A percentile compares a stretch with the other conserved stretches of the same genome.
These are phyloP conservation scores for Flaveria ramosissima DNA, from an alignment of 129 eudicot species.

Conservation along the genomic window DNA sequence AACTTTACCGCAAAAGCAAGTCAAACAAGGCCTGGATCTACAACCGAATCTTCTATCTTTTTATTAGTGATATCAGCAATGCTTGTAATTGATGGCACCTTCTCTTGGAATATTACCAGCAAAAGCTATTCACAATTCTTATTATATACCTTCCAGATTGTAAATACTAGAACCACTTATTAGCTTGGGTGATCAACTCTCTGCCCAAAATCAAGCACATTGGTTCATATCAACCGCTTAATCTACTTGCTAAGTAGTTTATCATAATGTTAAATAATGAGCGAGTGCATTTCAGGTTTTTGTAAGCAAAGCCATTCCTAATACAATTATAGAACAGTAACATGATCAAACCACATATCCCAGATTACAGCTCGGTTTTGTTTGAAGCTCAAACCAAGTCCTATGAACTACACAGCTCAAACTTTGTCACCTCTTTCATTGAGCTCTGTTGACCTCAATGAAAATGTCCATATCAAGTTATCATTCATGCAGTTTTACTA, in stretches of 20 bases:
- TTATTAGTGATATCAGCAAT: constrained; percentile 2
- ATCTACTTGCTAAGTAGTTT: not conserved
- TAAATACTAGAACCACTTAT: constrained; percentile 11
- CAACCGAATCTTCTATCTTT: constrained; percentile 7
- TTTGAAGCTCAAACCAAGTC: not conserved
- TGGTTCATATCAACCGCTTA: constrained; percentile 17
- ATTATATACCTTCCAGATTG: constrained; percentile 7
- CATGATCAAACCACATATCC: constrained; percentile 5
- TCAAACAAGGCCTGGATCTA: not conserved
- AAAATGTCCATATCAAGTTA: not conserved
- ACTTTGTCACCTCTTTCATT: not conserved
- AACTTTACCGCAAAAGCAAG: not conserved
- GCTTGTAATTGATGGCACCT: constrained; percentile 16
- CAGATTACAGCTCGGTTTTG: not conserved
- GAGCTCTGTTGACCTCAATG: not conserved
- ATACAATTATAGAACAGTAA: not conserved
- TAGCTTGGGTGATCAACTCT: constrained; percentile 8
- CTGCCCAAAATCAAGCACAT: constrained; percentile 20
- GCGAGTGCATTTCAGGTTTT: not conserved
- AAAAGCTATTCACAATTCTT: constrained; percentile 16
- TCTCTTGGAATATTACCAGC: constrained; percentile 17
- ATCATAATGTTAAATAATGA: not conserved
- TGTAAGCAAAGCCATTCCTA: constrained; percentile 11
- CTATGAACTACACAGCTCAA: not conserved
- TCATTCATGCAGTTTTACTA: not conserved